These are phyloP conservation scores for Solanum commersonii DNA, from an alignment of 257 asterid genomes.

Conservation along the genomic window DNA sequence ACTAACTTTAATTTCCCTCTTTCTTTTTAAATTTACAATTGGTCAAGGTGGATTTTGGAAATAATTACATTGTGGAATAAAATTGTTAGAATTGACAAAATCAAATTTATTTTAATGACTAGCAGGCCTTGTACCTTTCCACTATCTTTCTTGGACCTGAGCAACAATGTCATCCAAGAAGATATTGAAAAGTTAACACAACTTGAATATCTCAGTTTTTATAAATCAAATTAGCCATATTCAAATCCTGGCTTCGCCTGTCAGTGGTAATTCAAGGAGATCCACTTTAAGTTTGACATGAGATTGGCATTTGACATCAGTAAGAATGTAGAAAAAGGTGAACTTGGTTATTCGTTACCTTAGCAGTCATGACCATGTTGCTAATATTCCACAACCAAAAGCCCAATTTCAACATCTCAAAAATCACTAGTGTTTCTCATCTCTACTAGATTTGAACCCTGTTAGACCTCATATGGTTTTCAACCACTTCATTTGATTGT, in stretches of 20 bases:
- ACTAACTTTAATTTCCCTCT: not conserved
- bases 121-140: not conserved
- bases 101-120: not conserved
- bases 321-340: not conserved
- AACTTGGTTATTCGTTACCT: not conserved
- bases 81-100: not conserved
- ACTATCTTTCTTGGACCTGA: not conserved
- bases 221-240: not conserved
- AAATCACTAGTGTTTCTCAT: not conserved
- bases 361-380: not conserved
- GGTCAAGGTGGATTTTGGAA: not conserved
- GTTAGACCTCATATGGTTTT: fast-evolving
- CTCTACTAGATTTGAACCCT: not conserved
- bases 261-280: not conserved
- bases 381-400: not conserved
- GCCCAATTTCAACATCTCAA: not conserved
- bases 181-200: not conserved
- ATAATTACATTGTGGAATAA: not conserved
- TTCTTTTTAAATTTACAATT: not conserved
- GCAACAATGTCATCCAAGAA: not conserved
- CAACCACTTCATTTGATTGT: not conserved
- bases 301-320: not conserved
- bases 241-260: not conserved
- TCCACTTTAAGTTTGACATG: not conserved
- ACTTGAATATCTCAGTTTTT: not conserved